Base-by-base conservation (phyloP, 768 basidiomycete species). In the Xerocomus spinulosus region DNA sequence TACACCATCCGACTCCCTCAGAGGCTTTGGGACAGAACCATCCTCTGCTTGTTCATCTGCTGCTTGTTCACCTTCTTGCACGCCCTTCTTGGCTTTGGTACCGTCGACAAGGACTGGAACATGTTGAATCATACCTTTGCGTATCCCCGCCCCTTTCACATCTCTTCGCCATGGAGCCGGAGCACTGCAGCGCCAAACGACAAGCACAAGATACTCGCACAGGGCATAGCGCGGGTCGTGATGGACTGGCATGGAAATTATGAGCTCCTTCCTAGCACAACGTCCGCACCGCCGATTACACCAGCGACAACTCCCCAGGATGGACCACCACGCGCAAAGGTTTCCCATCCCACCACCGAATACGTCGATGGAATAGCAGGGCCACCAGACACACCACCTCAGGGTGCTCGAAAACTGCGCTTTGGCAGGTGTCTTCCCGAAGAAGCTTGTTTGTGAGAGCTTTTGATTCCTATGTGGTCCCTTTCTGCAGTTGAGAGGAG, bases 61-160 rank as follows among this genome's bases (percentile, higher is more conserved):
- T 60, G 54, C 36, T 36, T 61, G 32, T 43, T 66, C 28, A 29
- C 24, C 43, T 68, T 65, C 50, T 34, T 66, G 41, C 58, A 39
- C 20, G 61, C 66, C 44, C 30, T 65, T 26, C 28, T 62, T 21
- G 63, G 66, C 35, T 50, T 66, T 17, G 53, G 53, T 7, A 9
- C n/a, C 24, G 26, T 35, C 18, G 42, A 49, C 42, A 28, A 51
- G 18, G 46, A 33, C 28, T n/a, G 21, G 20, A 43, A 23, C 37
- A 18, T 29, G 12, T 35, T 8, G 28, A 48, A 46, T 15, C 17
- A 44, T 24, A 25, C 50, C 14, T 24, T 39, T 24, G 38, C 21
- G 23, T 23, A 42, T 46, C 38, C 51, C 49, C 40, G 2, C 43
- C 34, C 5, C 30, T 17, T 44, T 30, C 34, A 12, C n/a, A 8